Evolutionary conservation across 441 rosid species (phyloP), one percentile per base, ranked within the genome.

Genomic region (Gossypium trilobum): DNA sequence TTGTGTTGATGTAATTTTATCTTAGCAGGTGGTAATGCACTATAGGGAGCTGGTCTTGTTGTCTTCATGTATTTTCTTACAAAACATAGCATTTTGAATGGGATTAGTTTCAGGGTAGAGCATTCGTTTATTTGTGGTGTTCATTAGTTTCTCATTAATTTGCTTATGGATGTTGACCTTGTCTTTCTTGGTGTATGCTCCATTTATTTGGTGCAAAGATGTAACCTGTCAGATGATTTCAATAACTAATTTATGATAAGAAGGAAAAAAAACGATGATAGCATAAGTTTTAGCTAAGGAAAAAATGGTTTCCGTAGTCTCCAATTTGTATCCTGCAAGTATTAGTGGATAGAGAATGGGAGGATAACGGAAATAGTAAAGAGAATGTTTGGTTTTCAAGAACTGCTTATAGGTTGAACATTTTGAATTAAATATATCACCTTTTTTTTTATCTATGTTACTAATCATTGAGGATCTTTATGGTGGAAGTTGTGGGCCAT

Each of bases 171-270:
- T 27, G 71, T 48, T 8, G 71, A 27, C 42, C 54, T 46, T 13
- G 27, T 66, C 56, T 46, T 66, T 66, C 55, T 46, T 65, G 70
- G 8, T 66, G 7, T 48, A 48, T 48, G 22, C 56, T 66, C 7
- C 70, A 66, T 46, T 66, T 23, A 3, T 31, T 23, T 27, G 57
- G 20, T 48, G 23, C 25, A 46, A 65, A 27, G 6, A 62, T 33
- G 25, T 33, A 33, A 31, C 36, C 22, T 66, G 19, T 66, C 8
- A 5, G 46, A 44, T 65, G 70, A 7, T 65, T 44, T 13, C 36
- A 64, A 2, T 10, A 42, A 64, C 69, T 42, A 23, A 44, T 22
- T 42, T 3, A 64, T 44, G 29, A 2, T 5, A 20, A 63, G 29
- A 19, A 5, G 39, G 39, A 6, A 33, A 31, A 44, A 23, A 48